Base-by-base conservation (phyloP, 2,329 filamentous ascomycete species). In the Hymenoscyphus infarciens region DNA sequence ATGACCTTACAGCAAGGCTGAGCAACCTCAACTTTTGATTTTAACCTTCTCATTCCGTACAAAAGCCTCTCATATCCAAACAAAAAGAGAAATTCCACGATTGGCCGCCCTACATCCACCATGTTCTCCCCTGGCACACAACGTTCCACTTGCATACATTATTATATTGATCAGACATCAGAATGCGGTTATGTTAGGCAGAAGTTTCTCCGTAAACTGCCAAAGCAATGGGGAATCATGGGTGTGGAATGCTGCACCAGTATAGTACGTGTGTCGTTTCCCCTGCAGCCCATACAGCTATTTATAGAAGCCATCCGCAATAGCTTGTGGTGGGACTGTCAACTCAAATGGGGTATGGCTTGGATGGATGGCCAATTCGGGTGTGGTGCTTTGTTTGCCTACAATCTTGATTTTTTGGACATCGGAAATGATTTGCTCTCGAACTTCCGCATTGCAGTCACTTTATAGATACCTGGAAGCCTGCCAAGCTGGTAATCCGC, bases 261-360 rank as follows among this genome's bases (percentile, higher is more conserved):
- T 81, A 65, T 76, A 81, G 68, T 72, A 82, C 0, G 79, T 81
- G n/a, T 75, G 76, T 19, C 73, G 69, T 16, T 75, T 64, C 0
- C 80, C 80, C 68, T 82, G 80, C 31, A 82, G 68, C 1, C 68
- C 75, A 66, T 77, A 75, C 57, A 80, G 69, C 49, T 75, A 66
- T 42, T 74, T 71, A 61, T 81, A 77, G 56, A 80, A 81, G 0
- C 79, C 79, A 7, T 61, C 65, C 22, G 63, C 66, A 60, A 81
- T 76, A 11, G 74, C 72, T 2, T 74, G 69, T 1, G 69, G 64
- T 0, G 74, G 67, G 0, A 78, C 69, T 13, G 55, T 66, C 33
- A 66, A 59, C 29, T 68, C 61, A 56, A 68, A 71, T 1, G 70
- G 69, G 3, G 61, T 57, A 54, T 71, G 69, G 33, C 62, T 65